These are phyloP conservation scores for Synura sp. DNA, from an alignment of 352 stramenopile species.

Conservation along the genomic window DNA sequence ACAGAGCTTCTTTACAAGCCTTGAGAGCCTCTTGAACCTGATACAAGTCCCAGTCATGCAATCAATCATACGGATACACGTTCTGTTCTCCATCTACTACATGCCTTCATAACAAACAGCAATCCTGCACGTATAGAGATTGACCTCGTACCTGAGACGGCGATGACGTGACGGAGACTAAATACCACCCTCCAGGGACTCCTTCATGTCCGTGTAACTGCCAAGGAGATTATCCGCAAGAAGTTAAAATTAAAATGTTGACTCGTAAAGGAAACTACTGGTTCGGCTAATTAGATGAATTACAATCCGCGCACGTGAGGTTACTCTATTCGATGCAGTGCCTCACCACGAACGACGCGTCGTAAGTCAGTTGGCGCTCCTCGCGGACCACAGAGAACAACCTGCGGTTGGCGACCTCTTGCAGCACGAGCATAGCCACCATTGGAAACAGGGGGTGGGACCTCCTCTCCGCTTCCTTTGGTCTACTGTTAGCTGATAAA, in stretches of 20 bases:
- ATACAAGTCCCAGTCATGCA: not conserved
- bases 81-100: no score
- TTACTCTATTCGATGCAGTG: no score
- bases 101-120: no score
- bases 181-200: not conserved
- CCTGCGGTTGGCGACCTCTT: constrained; percentile 64
- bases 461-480: no score
- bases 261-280: no score
- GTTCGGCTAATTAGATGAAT: no score
- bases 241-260: no score
- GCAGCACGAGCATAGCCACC: constrained; percentile 62
- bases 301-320: no score
- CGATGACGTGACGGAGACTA: constrained; percentile 1
- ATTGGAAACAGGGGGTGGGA: constrained; percentile 66
- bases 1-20: constrained; percentile 42
- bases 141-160: not conserved
- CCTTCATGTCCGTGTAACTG: no score
- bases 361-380: constrained; percentile 73
- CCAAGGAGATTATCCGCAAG: no score
- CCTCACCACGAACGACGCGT: constrained; percentile 65
- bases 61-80: not conserved
- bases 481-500: no score
- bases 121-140: no score
- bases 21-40: not conserved
- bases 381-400: constrained; percentile 73